Base-by-base conservation (phyloP, 164 flowering plant species). In the Amborella trichopoda region DNA sequence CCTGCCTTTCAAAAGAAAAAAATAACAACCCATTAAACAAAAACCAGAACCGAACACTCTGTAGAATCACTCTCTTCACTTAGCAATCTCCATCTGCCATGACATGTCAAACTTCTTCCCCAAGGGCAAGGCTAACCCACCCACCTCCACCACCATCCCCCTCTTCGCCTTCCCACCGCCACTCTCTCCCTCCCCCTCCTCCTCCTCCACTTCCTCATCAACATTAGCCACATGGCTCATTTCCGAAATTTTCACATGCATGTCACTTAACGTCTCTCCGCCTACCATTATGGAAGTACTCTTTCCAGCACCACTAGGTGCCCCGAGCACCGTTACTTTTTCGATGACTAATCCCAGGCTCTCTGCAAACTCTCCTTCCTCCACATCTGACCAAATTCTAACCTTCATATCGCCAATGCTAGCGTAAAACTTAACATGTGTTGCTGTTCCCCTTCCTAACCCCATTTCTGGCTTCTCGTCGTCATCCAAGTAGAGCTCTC, bases 381-480 rank as follows among this genome's bases (percentile, higher is more conserved):
- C 58, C 58, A 79, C 87, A 22, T 73, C 54, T 4, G 91, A 79
- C 84, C 91, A 79, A 10, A 79, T 55, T 50, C 73, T 79, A 43
- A 79, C 73, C 12, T 39, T 45, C 17, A 67, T 68, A 18, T 66
- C 4, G 18, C 52, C 50, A 22, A 70, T 49, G 2, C 52, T 60
- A 1, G 81, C 93, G 47, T 59, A 73, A 49, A 79, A 75, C 3
- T 74, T 69, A 3, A 79, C 54, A 17, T 59, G 74, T 4, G 81
- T 68, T 4, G 83, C 66, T 8, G 61, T 49, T 32, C 84, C 87
- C 47, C 65, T 69, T 18, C 78, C 81, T 33, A 77, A 64, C 44
- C 60, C 63, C 82, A 80, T 83, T 26, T 71, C 82, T 0, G 77
- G 77, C 21, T 66, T 74, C 67, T 83, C 82, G 26, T 80, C 93